A percentile compares a stretch with the other conserved stretches of the same genome.
Evolutionary conservation across 352 stramenopile species (phyloP).

Genomic region (Aphanomyces astaci): DNA sequence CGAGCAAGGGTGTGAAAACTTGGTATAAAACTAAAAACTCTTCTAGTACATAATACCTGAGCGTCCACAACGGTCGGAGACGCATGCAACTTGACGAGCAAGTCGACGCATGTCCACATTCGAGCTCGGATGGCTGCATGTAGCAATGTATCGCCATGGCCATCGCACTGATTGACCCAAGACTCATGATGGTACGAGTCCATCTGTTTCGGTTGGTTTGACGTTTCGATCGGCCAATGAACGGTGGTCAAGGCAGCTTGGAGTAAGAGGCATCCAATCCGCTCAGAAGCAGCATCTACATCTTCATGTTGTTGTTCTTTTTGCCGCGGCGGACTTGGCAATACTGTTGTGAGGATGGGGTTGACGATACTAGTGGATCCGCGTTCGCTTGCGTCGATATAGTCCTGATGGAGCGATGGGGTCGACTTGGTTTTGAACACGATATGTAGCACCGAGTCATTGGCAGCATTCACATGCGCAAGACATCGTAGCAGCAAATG

Average conservation of each 20-base stretch:
- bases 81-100: conserved; percentile 37
- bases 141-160: conserved; percentile 39
- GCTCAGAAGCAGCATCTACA: conserved; percentile 27
- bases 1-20: not conserved
- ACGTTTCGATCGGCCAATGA: too few species aligned
- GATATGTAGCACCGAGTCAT: conserved; percentile 63
- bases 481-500: conserved; percentile 32
- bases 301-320: conserved; percentile 19
- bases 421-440: too few species aligned
- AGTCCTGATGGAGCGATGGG: too few species aligned
- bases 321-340: not conserved
- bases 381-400: too few species aligned
- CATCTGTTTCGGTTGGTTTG: too few species aligned
- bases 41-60: too few species aligned
- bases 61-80: conserved; percentile 40
- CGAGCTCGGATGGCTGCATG: conserved; percentile 50
- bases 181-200: too few species aligned
- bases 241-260: conserved; percentile 27
- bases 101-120: conserved; percentile 58
- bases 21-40: not conserved
- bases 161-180: conserved; percentile 40
- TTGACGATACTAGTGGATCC: not conserved
- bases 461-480: conserved; percentile 47
- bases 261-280: conserved; percentile 39
- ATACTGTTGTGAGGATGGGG: not conserved